phyloP scores from a whole-genome alignment of 345 rosid species.

The Lumnitzera littorea region DNA sequence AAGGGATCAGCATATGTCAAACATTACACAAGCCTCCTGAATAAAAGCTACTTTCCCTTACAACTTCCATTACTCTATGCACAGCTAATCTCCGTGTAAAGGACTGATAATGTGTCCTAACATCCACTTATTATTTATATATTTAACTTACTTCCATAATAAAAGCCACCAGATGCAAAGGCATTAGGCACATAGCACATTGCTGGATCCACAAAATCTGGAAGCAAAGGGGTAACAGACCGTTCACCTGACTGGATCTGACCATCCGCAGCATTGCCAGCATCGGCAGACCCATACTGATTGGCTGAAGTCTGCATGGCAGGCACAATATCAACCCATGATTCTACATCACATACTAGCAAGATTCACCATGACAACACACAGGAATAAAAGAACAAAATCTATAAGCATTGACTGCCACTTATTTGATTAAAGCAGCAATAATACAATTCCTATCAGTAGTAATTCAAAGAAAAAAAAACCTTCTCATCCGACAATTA shows the following conservation, averaged over 20 bases:
- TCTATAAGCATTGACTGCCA: no score
- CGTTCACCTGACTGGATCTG: conserved; percentile 29
- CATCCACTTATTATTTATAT: not conserved
- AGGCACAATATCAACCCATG: not conserved
- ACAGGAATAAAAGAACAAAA: no score
- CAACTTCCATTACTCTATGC: no score
- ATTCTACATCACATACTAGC: no score
- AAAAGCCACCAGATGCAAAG: conserved; percentile 25
- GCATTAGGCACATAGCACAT: conserved; percentile 29
- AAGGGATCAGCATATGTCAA: conserved; percentile 1
- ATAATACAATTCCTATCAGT: no score
- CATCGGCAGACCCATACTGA: conserved; percentile 23
- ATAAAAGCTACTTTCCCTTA: not conserved
- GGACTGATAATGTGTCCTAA: not conserved
- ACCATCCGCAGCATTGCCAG: conserved; percentile 19
- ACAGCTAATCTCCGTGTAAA: not conserved
- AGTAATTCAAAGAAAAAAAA: not conserved
- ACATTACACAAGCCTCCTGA: not conserved
- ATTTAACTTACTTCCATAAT: conserved; percentile 25
- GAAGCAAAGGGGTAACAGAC: conserved; percentile 22
- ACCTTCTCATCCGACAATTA: not conserved
- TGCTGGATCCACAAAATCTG: conserved; percentile 28
- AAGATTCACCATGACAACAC: no score
- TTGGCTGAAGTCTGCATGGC: conserved; percentile 20
- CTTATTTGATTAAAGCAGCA: no score